A percentile compares a stretch with the other conserved stretches of the same genome.
These are phyloP conservation scores for Gaeumannomyces sp. DNA, from an alignment of 2,329 filamentous ascomycete genomes.

Conservation along the genomic window DNA sequence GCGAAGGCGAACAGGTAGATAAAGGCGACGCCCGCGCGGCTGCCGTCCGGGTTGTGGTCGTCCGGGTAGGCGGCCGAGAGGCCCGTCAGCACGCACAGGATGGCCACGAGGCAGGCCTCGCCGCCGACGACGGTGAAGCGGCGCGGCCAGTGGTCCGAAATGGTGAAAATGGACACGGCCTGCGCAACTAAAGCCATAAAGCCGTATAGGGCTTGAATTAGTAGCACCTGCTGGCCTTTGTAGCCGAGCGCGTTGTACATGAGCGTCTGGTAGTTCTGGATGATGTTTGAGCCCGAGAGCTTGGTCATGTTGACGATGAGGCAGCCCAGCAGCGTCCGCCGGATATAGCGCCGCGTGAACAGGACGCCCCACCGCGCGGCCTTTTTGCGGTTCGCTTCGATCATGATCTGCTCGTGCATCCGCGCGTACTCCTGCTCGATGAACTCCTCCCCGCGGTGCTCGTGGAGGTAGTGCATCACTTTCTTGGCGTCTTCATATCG, in stretches of 20 bases:
- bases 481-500: conserved; percentile 21
- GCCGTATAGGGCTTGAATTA: conserved; percentile 40
- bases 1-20: conserved; percentile 26
- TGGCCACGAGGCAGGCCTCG: conserved; percentile 15
- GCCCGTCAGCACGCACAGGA: conserved; percentile 18
- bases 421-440: conserved; percentile 19
- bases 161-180: conserved; percentile 22
- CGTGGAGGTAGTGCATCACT: conserved; percentile 20
- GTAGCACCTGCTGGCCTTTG: conserved; percentile 38
- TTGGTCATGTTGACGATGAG: conserved; percentile 26
- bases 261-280: conserved; percentile 28
- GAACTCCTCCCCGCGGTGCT: conserved; percentile 19
- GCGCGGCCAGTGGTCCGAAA: conserved; percentile 25
- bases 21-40: conserved; percentile 22
- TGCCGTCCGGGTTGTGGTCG: conserved; percentile 17
- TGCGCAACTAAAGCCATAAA: conserved; percentile 26
- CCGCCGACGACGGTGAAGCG: conserved; percentile 16
- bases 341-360: conserved; percentile 23
- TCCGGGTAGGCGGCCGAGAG: conserved; percentile 19
- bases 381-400: conserved; percentile 17
- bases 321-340: conserved; percentile 22
- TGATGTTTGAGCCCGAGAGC: conserved; percentile 23
- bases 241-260: conserved; percentile 38
- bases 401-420: conserved; percentile 21
- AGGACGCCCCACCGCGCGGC: conserved; percentile 17